Base-by-base conservation (phyloP, 192 early-diverging fungal species). In the Nowakowskiella sp. region DNA sequence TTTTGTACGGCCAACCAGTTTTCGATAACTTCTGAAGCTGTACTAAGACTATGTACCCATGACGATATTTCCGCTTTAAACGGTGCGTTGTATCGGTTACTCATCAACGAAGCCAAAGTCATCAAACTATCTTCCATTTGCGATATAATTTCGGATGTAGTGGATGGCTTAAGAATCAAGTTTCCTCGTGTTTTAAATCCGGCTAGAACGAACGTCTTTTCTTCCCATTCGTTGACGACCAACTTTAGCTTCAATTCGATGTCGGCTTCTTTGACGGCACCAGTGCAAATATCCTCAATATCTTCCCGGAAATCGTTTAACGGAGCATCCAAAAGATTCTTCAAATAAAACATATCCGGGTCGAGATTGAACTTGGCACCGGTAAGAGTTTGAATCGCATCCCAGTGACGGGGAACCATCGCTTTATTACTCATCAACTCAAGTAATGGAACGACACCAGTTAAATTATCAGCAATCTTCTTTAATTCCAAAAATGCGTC, bases 1-100 rank as follows among this genome's bases (percentile, higher is more conserved):
- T 82, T 82, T 39, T 82, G 80, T 27, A 82, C 78, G 5, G 72
- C 70, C 13, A 82, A 60, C 80, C 80, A 82, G 32, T 82, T 79
- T 54, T 82, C 80, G 42, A 82, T 81, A 26, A 81, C 77, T 52
- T 82, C 80, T 0, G 80, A 78, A 5, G 80, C 77, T n/a, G 77
- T 82, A 6, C 62, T 67, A 27, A 82, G 71, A 47, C 81, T 81
- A 56, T 82, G 76, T 7, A 82, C 77, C 80, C 80, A 82, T 13
- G 72, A 74, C 51, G 77, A 75, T 47, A 82, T 80, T 26, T 68
- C 64, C 3, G 71, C 55, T 51, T 82, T 82, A 57, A 82, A 82
- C 25, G 80, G 80, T 7, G 74, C 77, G 46, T 82, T 82, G 51
- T 82, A 82, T n/a, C 80, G 36, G 55, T 82, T 82, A 26, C 65